phyloP scores from a whole-genome alignment of 2,329 filamentous ascomycete genomes.

The Penicillium rolfsii region DNA sequence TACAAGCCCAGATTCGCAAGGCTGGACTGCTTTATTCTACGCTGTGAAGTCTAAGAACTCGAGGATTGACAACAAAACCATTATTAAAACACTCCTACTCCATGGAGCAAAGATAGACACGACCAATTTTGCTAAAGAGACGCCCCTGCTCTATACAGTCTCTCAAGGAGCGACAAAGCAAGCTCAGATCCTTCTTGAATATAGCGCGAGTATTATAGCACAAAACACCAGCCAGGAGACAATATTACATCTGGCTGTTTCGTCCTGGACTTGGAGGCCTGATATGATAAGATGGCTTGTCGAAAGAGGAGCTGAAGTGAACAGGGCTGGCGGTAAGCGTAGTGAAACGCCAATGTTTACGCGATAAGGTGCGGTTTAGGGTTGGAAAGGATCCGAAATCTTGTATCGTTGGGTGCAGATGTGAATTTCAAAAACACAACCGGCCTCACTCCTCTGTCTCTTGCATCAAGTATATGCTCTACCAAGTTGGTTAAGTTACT shows the following conservation, averaged over 20 bases:
- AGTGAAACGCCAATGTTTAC: constrained; percentile 15
- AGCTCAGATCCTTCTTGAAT: constrained; percentile 11
- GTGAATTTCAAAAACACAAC: constrained; percentile 12
- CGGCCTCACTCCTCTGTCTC: constrained; percentile 14
- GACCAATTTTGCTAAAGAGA: constrained; percentile 3
- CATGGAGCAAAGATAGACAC: constrained; percentile 11
- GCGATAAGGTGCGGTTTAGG: constrained; percentile 5
- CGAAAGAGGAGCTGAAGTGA: constrained; percentile 21
- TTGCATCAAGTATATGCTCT: constrained; percentile 8
- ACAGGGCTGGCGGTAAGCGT: constrained; percentile 8
- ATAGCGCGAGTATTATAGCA: constrained; percentile 11
- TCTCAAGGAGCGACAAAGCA: constrained; percentile 12
- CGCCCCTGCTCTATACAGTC: constrained; percentile 12
- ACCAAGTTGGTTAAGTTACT: constrained; percentile 5
- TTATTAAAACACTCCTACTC: constrained; percentile 13
- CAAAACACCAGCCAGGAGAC: constrained; percentile 10
- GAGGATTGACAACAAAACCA: constrained; percentile 11
- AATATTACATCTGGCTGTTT: constrained; percentile 13
- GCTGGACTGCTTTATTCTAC: constrained; percentile 15
- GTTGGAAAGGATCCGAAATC: constrained; percentile 2
- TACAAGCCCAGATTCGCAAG: not conserved
- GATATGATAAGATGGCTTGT: constrained; percentile 11
- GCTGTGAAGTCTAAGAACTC: constrained; percentile 2
- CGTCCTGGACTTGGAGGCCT: not conserved
- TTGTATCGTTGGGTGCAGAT: constrained; percentile 11